phyloP scores from a whole-genome alignment of 2,329 filamentous ascomycete species.

The Colletotrichum cuscutae region DNA sequence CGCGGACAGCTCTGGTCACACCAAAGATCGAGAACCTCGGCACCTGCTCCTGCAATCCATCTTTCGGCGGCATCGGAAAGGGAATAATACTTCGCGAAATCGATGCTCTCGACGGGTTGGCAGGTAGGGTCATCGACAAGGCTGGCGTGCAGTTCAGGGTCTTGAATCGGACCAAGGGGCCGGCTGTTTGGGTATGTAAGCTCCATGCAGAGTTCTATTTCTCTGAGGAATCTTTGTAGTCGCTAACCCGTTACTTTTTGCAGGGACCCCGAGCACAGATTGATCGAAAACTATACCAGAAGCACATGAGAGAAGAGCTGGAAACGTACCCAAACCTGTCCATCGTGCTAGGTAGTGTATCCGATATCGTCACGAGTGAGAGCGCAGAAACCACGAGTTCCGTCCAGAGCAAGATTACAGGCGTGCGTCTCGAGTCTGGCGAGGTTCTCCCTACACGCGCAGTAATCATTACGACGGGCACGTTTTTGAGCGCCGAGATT shows the following conservation, averaged over 20 bases:
- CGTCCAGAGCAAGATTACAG: slow-evolving; percentile 70
- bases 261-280: slow-evolving; percentile 93
- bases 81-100: slow-evolving; percentile 96
- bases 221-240: not conserved
- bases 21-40: slow-evolving; percentile 90
- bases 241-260: not conserved
- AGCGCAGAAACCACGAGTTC: slow-evolving; percentile 54
- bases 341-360: slow-evolving; percentile 87
- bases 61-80: slow-evolving; percentile 98
- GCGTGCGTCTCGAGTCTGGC: slow-evolving; percentile 87
- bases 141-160: slow-evolving; percentile 94
- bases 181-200: slow-evolving; percentile 82
- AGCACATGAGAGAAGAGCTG: slow-evolving; percentile 90
- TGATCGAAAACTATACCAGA: slow-evolving; percentile 88
- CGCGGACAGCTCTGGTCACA: slow-evolving; percentile 89
- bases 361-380: slow-evolving; percentile 84
- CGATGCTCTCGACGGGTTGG: slow-evolving; percentile 91
- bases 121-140: slow-evolving; percentile 90
- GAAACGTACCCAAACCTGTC: slow-evolving; percentile 80
- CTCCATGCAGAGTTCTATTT: not conserved
- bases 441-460: slow-evolving; percentile 82
- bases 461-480: slow-evolving; percentile 96
- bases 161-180: slow-evolving; percentile 88
- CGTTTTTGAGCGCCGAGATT: slow-evolving; percentile 94
- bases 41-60: slow-evolving; percentile 96